Evolutionary conservation across 2,329 filamentous ascomycete genomes (phyloP).

Genomic region (Rhynchosporium agropyri): DNA sequence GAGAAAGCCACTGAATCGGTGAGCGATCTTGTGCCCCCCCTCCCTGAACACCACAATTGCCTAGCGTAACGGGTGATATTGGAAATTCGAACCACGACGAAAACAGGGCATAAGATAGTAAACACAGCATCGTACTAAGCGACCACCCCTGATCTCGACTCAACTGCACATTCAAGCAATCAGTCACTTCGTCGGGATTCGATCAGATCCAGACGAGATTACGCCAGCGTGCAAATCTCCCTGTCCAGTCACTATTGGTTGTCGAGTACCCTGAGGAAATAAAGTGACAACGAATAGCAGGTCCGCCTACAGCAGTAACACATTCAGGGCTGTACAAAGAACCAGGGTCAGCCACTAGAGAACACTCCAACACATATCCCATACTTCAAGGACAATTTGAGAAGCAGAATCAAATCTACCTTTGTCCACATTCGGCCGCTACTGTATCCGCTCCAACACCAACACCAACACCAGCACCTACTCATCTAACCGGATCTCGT

Average conservation of each 20-base stretch:
- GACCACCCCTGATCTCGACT: neutral
- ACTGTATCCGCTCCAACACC: too few species aligned
- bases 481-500: neutral
- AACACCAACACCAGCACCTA: neutral
- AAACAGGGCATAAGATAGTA: neutral
- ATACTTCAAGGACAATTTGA: neutral
- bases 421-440: too few species aligned
- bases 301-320: constrained; percentile 3
- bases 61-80: neutral
- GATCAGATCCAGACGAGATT: constrained; percentile 7
- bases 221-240: constrained; percentile 12
- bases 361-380: neutral
- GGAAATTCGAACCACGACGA: neutral
- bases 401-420: too few species aligned
- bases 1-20: constrained; percentile 10
- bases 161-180: neutral
- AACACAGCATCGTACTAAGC: neutral
- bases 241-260: constrained; percentile 7
- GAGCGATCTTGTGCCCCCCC: constrained; percentile 5
- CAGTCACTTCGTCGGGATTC: neutral
- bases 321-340: constrained; percentile 1
- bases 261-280: constrained; percentile 2
- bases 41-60: neutral
- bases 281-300: constrained; percentile 14
- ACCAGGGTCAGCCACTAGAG: neutral